These are phyloP conservation scores for Candida patagonica DNA, from an alignment of 805 yeast species.

Conservation along the genomic window DNA sequence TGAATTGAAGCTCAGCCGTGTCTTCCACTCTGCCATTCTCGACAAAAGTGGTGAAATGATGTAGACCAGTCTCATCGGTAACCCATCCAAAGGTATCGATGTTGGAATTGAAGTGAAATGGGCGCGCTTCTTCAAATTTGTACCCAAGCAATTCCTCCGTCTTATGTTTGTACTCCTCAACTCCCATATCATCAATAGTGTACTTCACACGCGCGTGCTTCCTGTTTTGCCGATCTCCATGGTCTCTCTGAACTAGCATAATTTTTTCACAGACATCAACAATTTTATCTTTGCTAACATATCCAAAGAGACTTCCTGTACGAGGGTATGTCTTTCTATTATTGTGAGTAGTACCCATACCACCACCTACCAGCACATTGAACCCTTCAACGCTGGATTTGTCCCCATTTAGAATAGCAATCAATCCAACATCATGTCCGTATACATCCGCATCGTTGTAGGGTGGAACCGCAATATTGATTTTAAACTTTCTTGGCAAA, in stretches of 20 bases:
- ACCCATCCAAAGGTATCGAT: conserved; percentile 92
- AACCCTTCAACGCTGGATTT: conserved; percentile 53
- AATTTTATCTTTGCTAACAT: conserved; percentile 54
- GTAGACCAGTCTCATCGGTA: conserved; percentile 61
- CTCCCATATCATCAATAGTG: conserved; percentile 90
- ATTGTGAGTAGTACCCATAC: conserved; percentile 98
- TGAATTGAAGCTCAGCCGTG: conserved; percentile 82
- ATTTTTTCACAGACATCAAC: conserved; percentile 79
- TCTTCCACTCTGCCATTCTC: conserved; percentile 97
- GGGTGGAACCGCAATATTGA: conserved; percentile 92
- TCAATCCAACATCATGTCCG: conserved; percentile 89
- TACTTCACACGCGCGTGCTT: conserved; percentile 97
- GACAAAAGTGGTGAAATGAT: conserved; percentile 89
- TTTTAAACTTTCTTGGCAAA: conserved; percentile 91
- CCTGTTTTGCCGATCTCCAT: conserved; percentile 92
- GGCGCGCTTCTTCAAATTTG: conserved; percentile 58
- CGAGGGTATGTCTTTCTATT: conserved; percentile 95
- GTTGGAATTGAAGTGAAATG: conserved; percentile 75
- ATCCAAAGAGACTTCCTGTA: conserved; percentile 84
- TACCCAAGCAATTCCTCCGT: conserved; percentile 80
- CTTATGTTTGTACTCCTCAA: conserved; percentile 65
- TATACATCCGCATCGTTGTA: conserved; percentile 94
- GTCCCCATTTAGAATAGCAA: conserved; percentile 66
- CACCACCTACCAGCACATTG: conserved; percentile 92
- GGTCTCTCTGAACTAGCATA: conserved; percentile 88